Evolutionary conservation across 345 rosid genomes (phyloP).

Genomic region (Ceriops zippeliana): DNA sequence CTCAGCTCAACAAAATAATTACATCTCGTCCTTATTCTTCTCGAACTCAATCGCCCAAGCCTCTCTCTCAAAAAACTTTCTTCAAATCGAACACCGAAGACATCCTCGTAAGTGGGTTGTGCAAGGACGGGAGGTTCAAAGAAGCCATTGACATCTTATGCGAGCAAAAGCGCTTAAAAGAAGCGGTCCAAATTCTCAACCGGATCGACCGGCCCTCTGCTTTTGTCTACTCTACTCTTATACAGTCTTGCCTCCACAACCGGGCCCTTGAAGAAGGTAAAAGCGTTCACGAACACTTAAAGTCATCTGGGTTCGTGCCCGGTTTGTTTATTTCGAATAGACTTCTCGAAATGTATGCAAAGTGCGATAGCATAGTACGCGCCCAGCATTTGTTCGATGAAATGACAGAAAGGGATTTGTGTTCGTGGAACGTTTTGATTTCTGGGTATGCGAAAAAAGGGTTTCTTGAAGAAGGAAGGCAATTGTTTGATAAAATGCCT

Average conservation of each 20-base stretch:
- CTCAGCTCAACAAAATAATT: constrained; percentile 14
- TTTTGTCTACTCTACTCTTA: constrained; percentile 58
- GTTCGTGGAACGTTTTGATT: constrained; percentile 79
- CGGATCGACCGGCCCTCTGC: constrained; percentile 51
- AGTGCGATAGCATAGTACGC: constrained; percentile 47
- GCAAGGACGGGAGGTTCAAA: constrained; percentile 39
- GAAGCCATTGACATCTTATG: constrained; percentile 69
- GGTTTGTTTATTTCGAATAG: constrained; percentile 63
- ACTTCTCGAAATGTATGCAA: constrained; percentile 62
- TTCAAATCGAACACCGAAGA: constrained; percentile 36
- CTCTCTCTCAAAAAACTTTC: constrained; percentile 31
- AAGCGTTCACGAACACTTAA: constrained; percentile 54
- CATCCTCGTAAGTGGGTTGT: constrained; percentile 36
- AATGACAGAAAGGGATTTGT: constrained; percentile 60
- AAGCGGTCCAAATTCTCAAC: constrained; percentile 56
- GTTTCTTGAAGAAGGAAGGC: constrained; percentile 48
- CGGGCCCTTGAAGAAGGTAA: constrained; percentile 52
- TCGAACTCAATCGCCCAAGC: constrained; percentile 13
- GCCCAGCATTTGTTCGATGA: constrained; percentile 59
- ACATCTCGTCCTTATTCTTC: constrained; percentile 29
- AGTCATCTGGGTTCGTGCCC: constrained; percentile 55
- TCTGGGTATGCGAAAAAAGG: constrained; percentile 57
- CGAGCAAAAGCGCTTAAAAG: constrained; percentile 42
- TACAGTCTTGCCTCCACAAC: constrained; percentile 47
- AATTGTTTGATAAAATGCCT: constrained; percentile 77